phyloP scores from a whole-genome alignment of 495 filamentous ascomycete genomes.

The Letharia lupina region DNA sequence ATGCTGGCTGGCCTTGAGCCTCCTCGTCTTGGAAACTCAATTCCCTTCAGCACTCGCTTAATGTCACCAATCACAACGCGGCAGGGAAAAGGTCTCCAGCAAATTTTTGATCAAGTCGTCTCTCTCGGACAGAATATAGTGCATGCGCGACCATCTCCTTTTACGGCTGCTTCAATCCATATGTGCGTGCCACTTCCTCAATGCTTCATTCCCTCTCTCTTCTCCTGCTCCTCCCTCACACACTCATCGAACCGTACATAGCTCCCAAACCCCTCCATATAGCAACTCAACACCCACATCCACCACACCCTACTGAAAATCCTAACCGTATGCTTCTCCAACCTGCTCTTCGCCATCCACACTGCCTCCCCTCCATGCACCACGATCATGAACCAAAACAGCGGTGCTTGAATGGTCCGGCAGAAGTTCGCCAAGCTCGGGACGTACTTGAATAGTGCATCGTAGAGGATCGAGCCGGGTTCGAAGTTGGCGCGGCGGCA shows the following conservation, averaged over 20 bases:
- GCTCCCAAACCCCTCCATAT: constrained; percentile 51
- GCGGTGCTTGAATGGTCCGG: constrained; percentile 38
- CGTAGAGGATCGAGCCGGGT: constrained; percentile 33
- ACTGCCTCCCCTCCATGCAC: constrained; percentile 48
- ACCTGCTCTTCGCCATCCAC: constrained; percentile 40
- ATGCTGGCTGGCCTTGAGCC: neutral
- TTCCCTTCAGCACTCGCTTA: neutral
- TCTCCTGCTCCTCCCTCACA: constrained; percentile 44
- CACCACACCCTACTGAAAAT: constrained; percentile 49
- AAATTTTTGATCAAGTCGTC: neutral
- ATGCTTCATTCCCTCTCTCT: constrained; percentile 33
- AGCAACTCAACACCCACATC: constrained; percentile 47
- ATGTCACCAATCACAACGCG: neutral
- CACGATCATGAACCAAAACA: constrained; percentile 40
- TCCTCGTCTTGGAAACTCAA: neutral
- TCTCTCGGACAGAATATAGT: neutral
- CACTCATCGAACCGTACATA: constrained; percentile 48
- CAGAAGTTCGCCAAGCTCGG: constrained; percentile 45
- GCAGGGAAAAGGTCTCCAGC: neutral
- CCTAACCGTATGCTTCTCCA: constrained; percentile 51
- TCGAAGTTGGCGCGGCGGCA: constrained; percentile 43
- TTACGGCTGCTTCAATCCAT: too few species aligned
- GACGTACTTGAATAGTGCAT: constrained; percentile 33
- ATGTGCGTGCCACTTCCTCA: neutral
- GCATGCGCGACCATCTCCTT: neutral